Evolutionary conservation across 371 early-diverging fungal genomes (phyloP), one percentile per base, ranked within the genome.

Genomic region (Mucor saturninus): DNA sequence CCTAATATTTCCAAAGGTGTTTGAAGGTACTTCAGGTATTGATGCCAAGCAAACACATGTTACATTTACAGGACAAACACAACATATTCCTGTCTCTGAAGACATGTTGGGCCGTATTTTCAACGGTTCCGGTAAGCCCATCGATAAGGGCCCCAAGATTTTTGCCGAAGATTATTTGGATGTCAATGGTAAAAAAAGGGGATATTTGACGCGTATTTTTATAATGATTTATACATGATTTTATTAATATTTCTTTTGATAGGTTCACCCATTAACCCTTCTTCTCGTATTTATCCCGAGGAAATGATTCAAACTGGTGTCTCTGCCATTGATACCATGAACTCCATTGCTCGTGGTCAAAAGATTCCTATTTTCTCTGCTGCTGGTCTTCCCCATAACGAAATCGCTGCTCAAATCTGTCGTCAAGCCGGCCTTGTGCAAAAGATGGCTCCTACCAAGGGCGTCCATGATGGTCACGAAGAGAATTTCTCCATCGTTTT

Each of bases 301-400:
- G 99, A 99, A 86, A 99, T 99, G 99, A 99, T 99, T 66, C 99
- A 99, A 83, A 99, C 99, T 15, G 99, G 99, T 74, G 96, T 99
- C 61, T 99, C 99, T 32, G 95, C 99, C 56, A 99, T 99, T 69
- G 99, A 99, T 81, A 97, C 98, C 63, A 99, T 99, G 99, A 99
- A 98, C 86, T 98, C 98, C 39, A 98, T 99, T 86, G 99, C 99
- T 52, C 93, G 99, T 85, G 99, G 99, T 11, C 99, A 99, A 83
- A 99, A 99, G 91, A 99, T 99, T 69, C 99, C 99, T 45, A 99
- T 99, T 67, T 99, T 99, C 90, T 99, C 99, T 59, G 99, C 99
- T 46, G 92, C 99, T 54, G 99, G 99, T 80, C 84, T 99, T 54
- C 99, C 99, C 28, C 99, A 99, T 83, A 99, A 99, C 80, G 99